Evolutionary conservation across 2,329 filamentous ascomycete species (phyloP).

Genomic region (Colletotrichum orchidophilum): DNA sequence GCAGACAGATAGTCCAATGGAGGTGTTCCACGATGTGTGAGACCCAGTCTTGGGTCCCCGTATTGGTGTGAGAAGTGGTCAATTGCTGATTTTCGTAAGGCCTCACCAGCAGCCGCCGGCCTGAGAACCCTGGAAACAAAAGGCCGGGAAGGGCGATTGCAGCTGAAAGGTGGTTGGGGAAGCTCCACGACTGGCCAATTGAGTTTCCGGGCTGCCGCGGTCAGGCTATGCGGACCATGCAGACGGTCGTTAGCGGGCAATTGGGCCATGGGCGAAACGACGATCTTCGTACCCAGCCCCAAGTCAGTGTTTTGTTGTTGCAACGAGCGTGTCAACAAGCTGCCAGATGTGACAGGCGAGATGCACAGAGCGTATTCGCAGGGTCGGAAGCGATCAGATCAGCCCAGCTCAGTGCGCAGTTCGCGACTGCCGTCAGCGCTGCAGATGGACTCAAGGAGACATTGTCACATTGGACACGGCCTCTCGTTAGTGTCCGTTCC

Average conservation of each 20-base stretch:
- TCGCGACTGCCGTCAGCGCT: constrained; percentile 15
- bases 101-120: constrained; percentile 10
- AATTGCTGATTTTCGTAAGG: constrained; percentile 12
- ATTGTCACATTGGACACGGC: not conserved
- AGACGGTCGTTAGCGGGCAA: constrained; percentile 31
- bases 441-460: constrained; percentile 3
- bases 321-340: constrained; percentile 6
- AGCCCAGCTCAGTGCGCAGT: not conserved
- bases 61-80: not conserved
- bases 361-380: not conserved
- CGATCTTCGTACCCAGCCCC: constrained; percentile 30
- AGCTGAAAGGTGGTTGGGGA: constrained; percentile 31
- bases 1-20: constrained; percentile 37
- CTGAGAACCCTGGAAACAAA: constrained; percentile 9
- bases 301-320: not conserved
- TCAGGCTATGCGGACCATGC: constrained; percentile 24
- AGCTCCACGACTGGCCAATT: constrained; percentile 25
- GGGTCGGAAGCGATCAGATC: not conserved
- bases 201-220: constrained; percentile 1
- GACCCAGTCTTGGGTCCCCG: constrained; percentile 21
- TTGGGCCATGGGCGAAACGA: constrained; percentile 26
- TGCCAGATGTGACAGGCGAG: constrained; percentile 13
- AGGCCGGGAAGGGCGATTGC: constrained; percentile 7
- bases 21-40: constrained; percentile 43
- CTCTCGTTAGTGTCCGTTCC: constrained; percentile 2